Percentiles rank a stretch among this genome's conserved stretches.
These are phyloP conservation scores for Backusella liffmaniae DNA, from an alignment of 192 early-diverging fungal species.

Conservation along the genomic window DNA sequence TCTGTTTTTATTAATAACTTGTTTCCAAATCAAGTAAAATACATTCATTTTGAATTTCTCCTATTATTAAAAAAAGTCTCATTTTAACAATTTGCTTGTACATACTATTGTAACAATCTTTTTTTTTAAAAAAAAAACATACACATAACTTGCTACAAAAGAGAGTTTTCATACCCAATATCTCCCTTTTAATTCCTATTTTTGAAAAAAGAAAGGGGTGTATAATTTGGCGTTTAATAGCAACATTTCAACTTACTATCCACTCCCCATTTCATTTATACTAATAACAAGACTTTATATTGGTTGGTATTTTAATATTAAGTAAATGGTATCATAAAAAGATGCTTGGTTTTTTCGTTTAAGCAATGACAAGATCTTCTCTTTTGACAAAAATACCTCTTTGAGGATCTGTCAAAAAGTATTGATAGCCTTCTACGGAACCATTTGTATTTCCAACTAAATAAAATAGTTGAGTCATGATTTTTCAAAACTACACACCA, in stretches of 20 bases:
- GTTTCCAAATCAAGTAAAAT: not conserved
- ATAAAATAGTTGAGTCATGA: not conserved
- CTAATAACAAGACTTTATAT: not conserved
- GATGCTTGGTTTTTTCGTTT: not conserved
- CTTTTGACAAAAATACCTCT: constrained; percentile 33
- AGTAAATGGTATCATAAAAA: not conserved
- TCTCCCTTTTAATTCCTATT: not conserved
- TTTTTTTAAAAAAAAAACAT: not conserved
- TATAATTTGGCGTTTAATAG: not conserved
- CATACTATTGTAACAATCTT: not conserved
- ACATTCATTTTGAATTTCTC: not conserved
- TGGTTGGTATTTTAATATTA: not conserved
- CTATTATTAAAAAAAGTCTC: not conserved
- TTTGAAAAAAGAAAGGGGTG: not conserved
- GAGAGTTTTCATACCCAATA: not conserved
- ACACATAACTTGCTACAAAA: not conserved
- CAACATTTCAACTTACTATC: not conserved
- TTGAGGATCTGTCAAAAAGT: constrained; percentile 36
- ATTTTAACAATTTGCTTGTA: not conserved
- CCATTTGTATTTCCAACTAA: constrained; percentile 36
- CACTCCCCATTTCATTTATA: not conserved
- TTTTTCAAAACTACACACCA: not conserved
- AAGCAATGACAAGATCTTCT: constrained; percentile 16
- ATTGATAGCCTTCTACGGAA: constrained; percentile 23
- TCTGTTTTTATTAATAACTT: not conserved